Conservation (phyloP, 345 rosid species). For the Bruguiera sexangula region DNA sequence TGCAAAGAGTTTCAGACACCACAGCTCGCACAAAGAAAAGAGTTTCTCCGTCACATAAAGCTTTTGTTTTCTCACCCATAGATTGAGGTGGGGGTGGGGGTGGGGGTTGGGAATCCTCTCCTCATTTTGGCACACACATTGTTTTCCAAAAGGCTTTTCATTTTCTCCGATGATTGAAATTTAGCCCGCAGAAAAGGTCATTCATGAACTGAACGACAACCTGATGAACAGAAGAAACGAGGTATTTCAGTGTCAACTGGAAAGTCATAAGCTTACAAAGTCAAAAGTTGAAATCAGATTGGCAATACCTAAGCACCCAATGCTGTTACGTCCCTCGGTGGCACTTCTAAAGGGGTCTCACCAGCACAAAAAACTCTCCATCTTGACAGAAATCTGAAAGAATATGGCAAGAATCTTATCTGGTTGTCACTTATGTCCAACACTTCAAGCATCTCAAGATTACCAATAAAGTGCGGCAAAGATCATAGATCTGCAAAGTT, state of each 20-base stretch:
- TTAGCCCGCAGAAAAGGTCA: conserved; percentile 31
- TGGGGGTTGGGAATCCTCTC: too few species aligned
- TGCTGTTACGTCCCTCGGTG: conserved; percentile 44
- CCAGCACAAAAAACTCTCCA: conserved; percentile 44
- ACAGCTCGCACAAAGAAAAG: too few species aligned
- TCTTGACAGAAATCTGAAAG: conserved; percentile 45
- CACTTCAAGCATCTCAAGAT: conserved; percentile 65
- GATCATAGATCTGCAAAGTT: conserved; percentile 63
- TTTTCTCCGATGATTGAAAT: conserved; percentile 23
- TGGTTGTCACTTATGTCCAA: conserved; percentile 64
- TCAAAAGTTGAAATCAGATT: too few species aligned
- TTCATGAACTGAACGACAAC: conserved; percentile 53
- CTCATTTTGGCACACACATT: too few species aligned
- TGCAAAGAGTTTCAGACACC: too few species aligned
- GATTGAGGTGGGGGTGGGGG: too few species aligned
- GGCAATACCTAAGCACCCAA: conserved; percentile 54
- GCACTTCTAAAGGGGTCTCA: conserved; percentile 58
- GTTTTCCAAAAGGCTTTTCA: conserved; percentile 16
- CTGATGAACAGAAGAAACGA: conserved; percentile 20
- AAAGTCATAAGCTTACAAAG: neutral
- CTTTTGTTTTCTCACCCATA: too few species aligned
- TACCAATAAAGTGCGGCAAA: conserved; percentile 55
- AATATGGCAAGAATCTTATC: conserved; percentile 49
- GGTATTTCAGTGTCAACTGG: neutral
- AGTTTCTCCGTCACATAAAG: too few species aligned